Base-by-base conservation (phyloP, 768 basidiomycete species). In the Russula dissimulans region DNA sequence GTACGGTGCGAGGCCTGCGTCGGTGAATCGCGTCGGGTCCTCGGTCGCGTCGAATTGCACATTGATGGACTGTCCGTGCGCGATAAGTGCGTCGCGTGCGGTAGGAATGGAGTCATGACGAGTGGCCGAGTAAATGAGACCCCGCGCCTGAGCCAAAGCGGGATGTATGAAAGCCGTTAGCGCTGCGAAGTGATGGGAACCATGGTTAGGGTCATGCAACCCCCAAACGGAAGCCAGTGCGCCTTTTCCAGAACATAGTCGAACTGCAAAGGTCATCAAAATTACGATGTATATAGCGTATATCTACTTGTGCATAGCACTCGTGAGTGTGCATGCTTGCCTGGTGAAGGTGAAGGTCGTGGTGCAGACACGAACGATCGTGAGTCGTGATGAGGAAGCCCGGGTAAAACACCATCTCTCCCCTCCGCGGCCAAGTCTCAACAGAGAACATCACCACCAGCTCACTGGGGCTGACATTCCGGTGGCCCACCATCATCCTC, bases 401-500 rank as follows among this genome's bases (percentile, higher is more conserved):
- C 18, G 38, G 41, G 26, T 42, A 54, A 32, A 38, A 45, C 32
- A 56, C 29, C 44, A 49, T 42, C 44, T 36, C 60, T 31, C 53
- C 53, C 53, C 45, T 54, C 44, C 22, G 22, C 22, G 12, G 44
- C 44, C 22, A 22, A n/a, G 42, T 32, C 54, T 26, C 18, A 18
- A 38, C 32, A 18, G 26, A 50, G 22, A 41, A 18, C 41, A 42
- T 36, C 22, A 34, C 12, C 39, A 51, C 60, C 34, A 52, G 38
- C 17, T 70, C 59, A 67, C 44, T 69, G 67, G n/a, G 63, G 60
- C 62, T 65, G 61, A 54, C 70, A 71, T 34, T 71, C 70, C 5
- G 66, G 66, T 31, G 72, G 74, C 45, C 77, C 78, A 44, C 77
- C 76, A 52, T 81, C 80, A 15, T 83, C 83, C 18, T 85, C 85